Base-by-base conservation (phyloP, 768 basidiomycete species). In the Tricholoma sp. region DNA sequence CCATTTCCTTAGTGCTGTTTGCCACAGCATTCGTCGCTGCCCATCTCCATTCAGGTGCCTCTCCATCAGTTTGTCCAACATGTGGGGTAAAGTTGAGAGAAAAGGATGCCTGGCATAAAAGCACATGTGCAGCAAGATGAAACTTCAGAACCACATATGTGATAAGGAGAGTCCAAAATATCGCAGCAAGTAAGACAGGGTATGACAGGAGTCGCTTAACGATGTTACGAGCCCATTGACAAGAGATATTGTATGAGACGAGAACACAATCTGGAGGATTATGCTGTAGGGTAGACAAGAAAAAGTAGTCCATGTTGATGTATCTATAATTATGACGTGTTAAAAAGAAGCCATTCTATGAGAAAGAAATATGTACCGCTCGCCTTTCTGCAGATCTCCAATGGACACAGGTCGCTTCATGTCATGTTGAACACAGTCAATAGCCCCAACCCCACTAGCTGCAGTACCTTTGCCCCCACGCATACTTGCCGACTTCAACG, bases 61-160 rank as follows among this genome's bases (percentile, higher is more conserved):
- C 33, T 1, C 33, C 33, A 34, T 34, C 33, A 2, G 33, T 34
- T 33, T 57, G 49, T 9, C 65, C 70, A n/a, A 64, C 57, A 5
- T 59, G 32, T 6, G 20, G 52, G 15, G 54, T 56, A 39, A 61
- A 58, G 54, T 71, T 70, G 57, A 66, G 63, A 0, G 61, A 66
- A 51, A 59, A 70, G n/a, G 18, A 52, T 1, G 44, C 17, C 15
- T 65, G 64, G 54, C 70, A 0, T n/a, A n/a, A n/a, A n/a, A n/a
- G n/a, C n/a, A n/a, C n/a, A n/a, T n/a, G n/a, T n/a, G n/a, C n/a
- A n/a, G 62, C 44, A 1, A 70, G 51, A 37, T 71, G 71, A 28
- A 72, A 68, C 52, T 71, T 72, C 1, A 70, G 71, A 15, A 73
- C 58, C 3, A 64, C 36, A 45, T 56, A 63, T 0, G 39, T 28